Base-by-base conservation (phyloP, 2,329 filamentous ascomycete genomes). In the Taxawa tesnikishii region DNA sequence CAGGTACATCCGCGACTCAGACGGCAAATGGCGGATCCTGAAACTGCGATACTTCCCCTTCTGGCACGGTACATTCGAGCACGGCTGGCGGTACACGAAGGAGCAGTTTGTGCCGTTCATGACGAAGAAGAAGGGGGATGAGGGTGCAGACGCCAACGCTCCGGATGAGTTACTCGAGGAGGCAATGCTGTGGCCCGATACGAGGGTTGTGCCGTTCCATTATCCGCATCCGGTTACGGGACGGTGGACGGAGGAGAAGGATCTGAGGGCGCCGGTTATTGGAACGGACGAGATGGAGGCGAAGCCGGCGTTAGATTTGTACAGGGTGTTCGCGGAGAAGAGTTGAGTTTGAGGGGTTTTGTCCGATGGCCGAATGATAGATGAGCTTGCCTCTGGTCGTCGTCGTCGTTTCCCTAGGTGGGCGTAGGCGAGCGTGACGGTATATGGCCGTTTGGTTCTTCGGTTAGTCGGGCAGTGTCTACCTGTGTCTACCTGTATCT, bases 1-100 rank as follows among this genome's bases (percentile, higher is more conserved):
- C n/a, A n/a, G n/a, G n/a, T 73, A 70, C 47, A 62, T 71, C 51
- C 70, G 69, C 49, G 28, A 13, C 2, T 66, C 71, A 42, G 48
- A 63, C 37, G 66, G 65, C 4, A 52, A 60, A 4, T 73, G 68
- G 68, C 68, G 67, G 49, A 58, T 71, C 15, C 65, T 66, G 48
- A 55, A 63, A 19, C 59, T 69, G 38, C 60, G 65, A 26, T 71
- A 71, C 47, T 70, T 70, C 43, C 66, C 68, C 1, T 71, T 72
- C 49, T 73, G 68, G 68, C 68, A 72, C 29, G 50, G 19, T 2
- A 23, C 8, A 8, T 8, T 8, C n/a, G 19, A 23, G 3, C 19
- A 23, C n/a, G 19, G 19, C 8, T 23, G 19, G 19, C 2, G 19
- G 2, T 23, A 23, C n/a, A 23, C 19, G 2, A 8, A 8, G 19